A percentile compares a stretch with the other conserved stretches of the same genome.
phyloP scores from a whole-genome alignment of 306 rosid genomes.

The Hippophae tibetana region DNA sequence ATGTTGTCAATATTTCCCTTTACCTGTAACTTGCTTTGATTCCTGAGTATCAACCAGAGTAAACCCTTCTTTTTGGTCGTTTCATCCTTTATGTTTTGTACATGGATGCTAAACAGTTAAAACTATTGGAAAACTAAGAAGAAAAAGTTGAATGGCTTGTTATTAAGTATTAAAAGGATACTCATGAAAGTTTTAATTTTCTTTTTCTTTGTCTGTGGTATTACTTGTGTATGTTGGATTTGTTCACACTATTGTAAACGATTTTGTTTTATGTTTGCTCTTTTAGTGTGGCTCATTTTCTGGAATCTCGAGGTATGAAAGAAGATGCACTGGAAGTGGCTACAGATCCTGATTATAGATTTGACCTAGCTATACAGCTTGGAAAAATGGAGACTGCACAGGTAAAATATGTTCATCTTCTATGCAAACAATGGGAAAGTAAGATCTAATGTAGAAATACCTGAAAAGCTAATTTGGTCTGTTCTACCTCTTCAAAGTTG shows the following conservation, averaged over 20 bases:
- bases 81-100: too few relatives aligned
- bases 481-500: background rate
- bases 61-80: too few relatives aligned
- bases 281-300: constrained; percentile 85
- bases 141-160: too few relatives aligned
- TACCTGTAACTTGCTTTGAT: too few relatives aligned
- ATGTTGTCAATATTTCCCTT: too few relatives aligned
- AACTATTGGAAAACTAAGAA: too few relatives aligned
- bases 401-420: constrained; percentile 38
- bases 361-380: constrained; percentile 87
- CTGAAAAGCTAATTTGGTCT: constrained; percentile 1
- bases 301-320: constrained; percentile 94
- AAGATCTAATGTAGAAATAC: background rate
- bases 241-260: background rate
- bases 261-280: constrained; percentile 8
- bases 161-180: too few relatives aligned
- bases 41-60: too few relatives aligned
- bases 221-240: background rate
- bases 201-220: background rate
- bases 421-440: background rate
- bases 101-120: too few relatives aligned
- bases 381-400: constrained; percentile 90
- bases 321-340: constrained; percentile 95
- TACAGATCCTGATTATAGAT: constrained; percentile 90
- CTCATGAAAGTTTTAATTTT: background rate